These are phyloP conservation scores for Phytophthora cactorum DNA, from an alignment of 352 stramenopile genomes.

Conservation along the genomic window DNA sequence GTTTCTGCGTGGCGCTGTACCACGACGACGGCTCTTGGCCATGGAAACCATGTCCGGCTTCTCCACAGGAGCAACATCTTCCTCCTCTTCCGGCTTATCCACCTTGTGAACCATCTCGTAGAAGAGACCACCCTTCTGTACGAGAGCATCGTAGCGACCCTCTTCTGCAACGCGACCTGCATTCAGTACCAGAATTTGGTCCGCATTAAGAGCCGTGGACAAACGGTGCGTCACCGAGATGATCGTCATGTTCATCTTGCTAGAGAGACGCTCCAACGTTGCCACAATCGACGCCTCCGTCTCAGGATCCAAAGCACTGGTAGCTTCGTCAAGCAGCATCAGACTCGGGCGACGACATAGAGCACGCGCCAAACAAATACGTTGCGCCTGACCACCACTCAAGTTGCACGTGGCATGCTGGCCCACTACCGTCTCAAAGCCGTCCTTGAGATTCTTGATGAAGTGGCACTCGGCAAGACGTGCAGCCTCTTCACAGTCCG, in stretches of 20 bases:
- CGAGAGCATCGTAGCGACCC: conserved; percentile 76
- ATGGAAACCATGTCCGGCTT: conserved; percentile 40
- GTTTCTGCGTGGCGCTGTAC: conserved; percentile 40
- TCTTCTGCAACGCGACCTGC: conserved; percentile 78
- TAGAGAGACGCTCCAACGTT: conserved; percentile 77
- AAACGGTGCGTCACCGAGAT: conserved; percentile 91
- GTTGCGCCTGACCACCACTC: conserved; percentile 87
- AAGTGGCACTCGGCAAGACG: conserved; percentile 86
- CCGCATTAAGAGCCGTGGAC: conserved; percentile 78
- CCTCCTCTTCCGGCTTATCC: conserved; percentile 57
- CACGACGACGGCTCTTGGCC: conserved; percentile 37
- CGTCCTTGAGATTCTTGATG: conserved; percentile 81
- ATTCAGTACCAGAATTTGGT: conserved; percentile 86
- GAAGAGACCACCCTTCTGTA: conserved; percentile 76
- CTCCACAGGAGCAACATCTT: conserved; percentile 33
- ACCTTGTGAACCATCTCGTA: conserved; percentile 89
- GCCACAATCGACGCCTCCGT: conserved; percentile 87
- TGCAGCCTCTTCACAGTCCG: conserved; percentile 83
- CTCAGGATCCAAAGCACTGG: conserved; percentile 86
- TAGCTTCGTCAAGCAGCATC: conserved; percentile 86
- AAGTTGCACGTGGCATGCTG: conserved; percentile 89
- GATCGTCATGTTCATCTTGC: conserved; percentile 91
- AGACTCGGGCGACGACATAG: conserved; percentile 83
- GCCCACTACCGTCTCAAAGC: conserved; percentile 83
- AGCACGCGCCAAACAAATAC: conserved; percentile 84